Evolutionary conservation across 2,329 filamentous ascomycete genomes (phyloP), one percentile per base, ranked within the genome.

Genomic region (Neofusicoccum laricinum): DNA sequence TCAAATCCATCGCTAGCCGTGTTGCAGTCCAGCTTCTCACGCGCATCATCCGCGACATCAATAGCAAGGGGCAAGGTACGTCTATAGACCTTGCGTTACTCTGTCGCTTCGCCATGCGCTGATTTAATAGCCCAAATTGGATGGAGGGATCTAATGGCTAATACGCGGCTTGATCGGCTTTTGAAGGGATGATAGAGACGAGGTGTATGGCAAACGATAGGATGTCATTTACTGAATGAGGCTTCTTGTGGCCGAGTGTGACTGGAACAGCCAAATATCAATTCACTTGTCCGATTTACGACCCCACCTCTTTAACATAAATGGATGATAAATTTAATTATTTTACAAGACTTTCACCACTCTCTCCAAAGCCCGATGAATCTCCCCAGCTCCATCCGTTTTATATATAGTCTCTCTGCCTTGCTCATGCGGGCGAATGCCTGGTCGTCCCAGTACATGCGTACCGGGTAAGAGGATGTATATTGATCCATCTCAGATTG

Each of bases 401-500:
- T 51, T n/a, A 14, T 10, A 15, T 19, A 36, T 14, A 51, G 3
- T 5, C 49, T 30, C 25, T 36, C 32, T 5, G n/a, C 36, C 12
- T 36, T 11, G n/a, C 30, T 51, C 32, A 51, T 36, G 7, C 15
- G 49, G 43, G 71, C 68, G 6, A 81, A 72, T 63, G 79, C 76
- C 0, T 76, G 75, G 57, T 73, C 72, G 67, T 77, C 74, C 89
- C 89, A 92, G 61, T 80, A 75, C 71, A 93, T 84, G 17, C 85
- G 87, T 68, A 85, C 87, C 0, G 90, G 90, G 73, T 93, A 93
- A 66, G 84, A 80, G 55, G 73, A 68, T 2, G 84, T 83, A 78
- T 81, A 86, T 15, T 74, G 71, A 65, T 79, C 79, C 0, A 85
- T 86, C 1, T 83, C 85, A 64, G 82, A 82, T 78, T 93, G 90